These are phyloP conservation scores for Purshia tridentata DNA, from an alignment of 306 rosid genomes.

Conservation along the genomic window DNA sequence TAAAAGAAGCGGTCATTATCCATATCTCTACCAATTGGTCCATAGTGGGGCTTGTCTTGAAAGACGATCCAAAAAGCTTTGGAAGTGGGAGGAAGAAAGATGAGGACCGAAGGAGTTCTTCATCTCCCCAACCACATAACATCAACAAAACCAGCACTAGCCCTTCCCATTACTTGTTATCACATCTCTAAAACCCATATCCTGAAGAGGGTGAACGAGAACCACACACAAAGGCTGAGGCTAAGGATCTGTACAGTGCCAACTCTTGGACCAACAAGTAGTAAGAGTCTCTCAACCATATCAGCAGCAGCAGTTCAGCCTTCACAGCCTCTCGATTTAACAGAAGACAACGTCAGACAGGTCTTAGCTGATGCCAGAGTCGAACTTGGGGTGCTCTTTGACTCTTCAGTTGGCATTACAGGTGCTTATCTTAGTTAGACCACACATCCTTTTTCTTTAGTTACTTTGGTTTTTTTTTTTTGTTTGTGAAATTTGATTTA, in stretches of 20 bases:
- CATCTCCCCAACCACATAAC: not conserved
- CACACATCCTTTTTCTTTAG: not conserved
- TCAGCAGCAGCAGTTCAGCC: slow-evolving; percentile 37
- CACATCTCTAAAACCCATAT: slow-evolving; percentile 12
- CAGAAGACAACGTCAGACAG: slow-evolving; percentile 63
- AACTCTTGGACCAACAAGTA: slow-evolving; percentile 6
- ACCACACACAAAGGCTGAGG: not conserved
- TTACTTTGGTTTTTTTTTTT: not conserved
- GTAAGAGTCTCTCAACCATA: slow-evolving; percentile 18
- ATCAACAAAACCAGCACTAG: not conserved
- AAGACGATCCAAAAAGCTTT: not conserved
- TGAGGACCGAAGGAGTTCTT: slow-evolving; percentile 19
- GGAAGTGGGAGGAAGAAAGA: not conserved
- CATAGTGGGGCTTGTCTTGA: not conserved
- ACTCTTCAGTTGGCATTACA: slow-evolving; percentile 85
- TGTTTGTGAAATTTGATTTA: not conserved
- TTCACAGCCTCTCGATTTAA: slow-evolving; percentile 68
- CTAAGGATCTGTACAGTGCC: not conserved
- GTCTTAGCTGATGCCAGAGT: slow-evolving; percentile 68
- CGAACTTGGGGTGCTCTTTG: slow-evolving; percentile 75
- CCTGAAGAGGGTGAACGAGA: not conserved
- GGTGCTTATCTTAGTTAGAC: slow-evolving; percentile 29
- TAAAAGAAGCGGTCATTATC: slow-evolving; percentile 20
- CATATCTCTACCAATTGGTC: slow-evolving; percentile 5
- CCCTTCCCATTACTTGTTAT: not conserved